Base-by-base conservation (phyloP, 2,329 filamentous ascomycete species). In the Beauveria asiatica region DNA sequence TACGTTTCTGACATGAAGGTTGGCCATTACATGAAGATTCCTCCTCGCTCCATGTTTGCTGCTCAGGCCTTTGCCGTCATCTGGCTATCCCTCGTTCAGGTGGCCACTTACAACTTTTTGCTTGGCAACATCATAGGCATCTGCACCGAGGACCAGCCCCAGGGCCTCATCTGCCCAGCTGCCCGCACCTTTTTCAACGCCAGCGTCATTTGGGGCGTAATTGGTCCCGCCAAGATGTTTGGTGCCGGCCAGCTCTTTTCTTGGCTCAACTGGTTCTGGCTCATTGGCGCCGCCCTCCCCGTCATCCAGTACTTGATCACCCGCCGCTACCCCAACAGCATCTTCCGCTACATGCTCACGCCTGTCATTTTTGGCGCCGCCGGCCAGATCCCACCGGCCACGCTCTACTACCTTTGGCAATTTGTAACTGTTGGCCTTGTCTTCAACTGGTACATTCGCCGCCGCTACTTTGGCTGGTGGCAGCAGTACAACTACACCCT, bases 161-260 rank as follows among this genome's bases (percentile, higher is more conserved):
- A 79, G 65, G 77, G 79, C 55, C 80, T 84, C 65, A 81, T 74
- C 23, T 86, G 83, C 66, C 83, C 83, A 9, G 76, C 77, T 41
- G 80, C 80, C 17, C 78, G 78, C 25, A 82, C 83, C 0, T 86
- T 85, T 68, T 86, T 82, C 73, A 83, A 81, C 25, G 80, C 79
- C 27, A 83, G 80, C 21, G 76, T 85, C 6, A 79, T 84, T 59
- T 85, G 83, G 83, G 84, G 84, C 61, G 75, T 83, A 19, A 83
- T 87, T 59, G 84, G 73, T 1, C 73, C 72, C 2, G 64, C 60
- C 42, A 65, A 66, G 53, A 70, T 74, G 41, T 73, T 73, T 57
- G 71, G 72, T 16, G 64, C 65, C n/a, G 72, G 71, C 25, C 70
- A 75, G n/a, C 60, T 69, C 3, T 84, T 83, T 67, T 69, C 73